Evolutionary conservation across 768 basidiomycete genomes (phyloP), one percentile per base, ranked within the genome.

Genomic region (Boletus eberwhitei): DNA sequence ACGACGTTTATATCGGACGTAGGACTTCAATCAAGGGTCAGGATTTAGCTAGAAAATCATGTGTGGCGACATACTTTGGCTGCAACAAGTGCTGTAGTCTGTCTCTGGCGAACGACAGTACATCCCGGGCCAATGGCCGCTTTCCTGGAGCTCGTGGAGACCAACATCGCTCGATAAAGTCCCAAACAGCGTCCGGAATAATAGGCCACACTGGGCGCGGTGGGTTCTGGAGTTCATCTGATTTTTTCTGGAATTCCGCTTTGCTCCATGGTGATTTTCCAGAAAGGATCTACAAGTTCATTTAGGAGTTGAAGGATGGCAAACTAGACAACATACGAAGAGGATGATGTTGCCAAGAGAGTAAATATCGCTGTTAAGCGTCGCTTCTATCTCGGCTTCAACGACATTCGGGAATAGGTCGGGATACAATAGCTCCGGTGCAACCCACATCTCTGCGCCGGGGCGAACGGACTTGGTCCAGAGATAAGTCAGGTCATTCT

Each of bases 1-100:
- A 65, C 50, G 4, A 59, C 53, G 1, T 63, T 56, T 41, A 54
- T 56, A 8, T 22, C 39, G 13, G 55, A 42, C 1, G 0, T 19
- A 38, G 21, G 29, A 35, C 55, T 57, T 22, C 2, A 2, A 37
- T 12, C 2, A 14, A n/a, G 26, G 11, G 40, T 55, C 40, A 56
- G 35, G 5, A 11, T 0, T 1, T 24, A 4, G 17, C 5, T 32
- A 42, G 4, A 13, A 29, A 24, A 24, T 31, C 9, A 37, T 7
- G 26, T n/a, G 19, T 7, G 1, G 7, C 8, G 1, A 56, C 55
- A 16, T 1, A 55, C 55, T 22, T 48, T 7, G 44, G 46, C n/a
- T 48, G 53, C 17, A 34, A 26, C 7, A 55, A 7, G 6, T 16
- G 13, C 1, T 37, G 39, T 13, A 48, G 19, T 19, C 8, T 32